Evolutionary conservation across 371 early-diverging fungal species (phyloP).

Genomic region (Quaeritorhiza haematococci): DNA sequence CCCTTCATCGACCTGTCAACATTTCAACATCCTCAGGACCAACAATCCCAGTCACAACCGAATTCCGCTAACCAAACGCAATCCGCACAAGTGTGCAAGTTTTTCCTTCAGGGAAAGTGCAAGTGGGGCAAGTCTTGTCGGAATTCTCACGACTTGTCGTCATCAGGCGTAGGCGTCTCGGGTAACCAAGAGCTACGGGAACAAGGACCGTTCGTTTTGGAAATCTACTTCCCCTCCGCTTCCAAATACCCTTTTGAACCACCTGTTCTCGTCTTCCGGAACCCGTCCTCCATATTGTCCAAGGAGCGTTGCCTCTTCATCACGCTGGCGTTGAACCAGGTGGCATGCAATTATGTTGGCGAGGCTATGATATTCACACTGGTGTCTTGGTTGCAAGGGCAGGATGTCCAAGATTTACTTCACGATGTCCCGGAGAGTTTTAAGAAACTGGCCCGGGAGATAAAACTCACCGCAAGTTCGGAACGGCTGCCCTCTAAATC

Average conservation of each 20-base stretch:
- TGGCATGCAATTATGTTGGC: conserved; percentile 15
- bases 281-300: conserved; percentile 13
- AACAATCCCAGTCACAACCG: too few species aligned
- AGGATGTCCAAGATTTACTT: conserved; percentile 8
- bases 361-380: conserved; percentile 16
- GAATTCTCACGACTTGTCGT: not conserved
- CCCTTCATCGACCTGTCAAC: too few species aligned
- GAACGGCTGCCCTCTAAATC: too few species aligned
- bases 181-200: not conserved
- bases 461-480: not conserved
- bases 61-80: not conserved
- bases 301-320: not conserved
- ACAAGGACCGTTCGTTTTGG: conserved; percentile 8
- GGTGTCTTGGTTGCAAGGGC: conserved; percentile 15
- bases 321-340: conserved; percentile 6
- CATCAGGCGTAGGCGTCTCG: not conserved
- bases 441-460: conserved; percentile 3
- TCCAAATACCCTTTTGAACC: conserved; percentile 22
- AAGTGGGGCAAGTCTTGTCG: not conserved
- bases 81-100: not conserved
- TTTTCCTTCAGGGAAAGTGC: conserved; percentile 8
- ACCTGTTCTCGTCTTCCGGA: conserved; percentile 19
- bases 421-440: conserved; percentile 8
- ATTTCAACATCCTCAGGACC: too few species aligned
- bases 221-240: conserved; percentile 18